Evolutionary conservation across 371 early-diverging fungal species (phyloP).

Genomic region (Batrachochytrium dendrobatidis): DNA sequence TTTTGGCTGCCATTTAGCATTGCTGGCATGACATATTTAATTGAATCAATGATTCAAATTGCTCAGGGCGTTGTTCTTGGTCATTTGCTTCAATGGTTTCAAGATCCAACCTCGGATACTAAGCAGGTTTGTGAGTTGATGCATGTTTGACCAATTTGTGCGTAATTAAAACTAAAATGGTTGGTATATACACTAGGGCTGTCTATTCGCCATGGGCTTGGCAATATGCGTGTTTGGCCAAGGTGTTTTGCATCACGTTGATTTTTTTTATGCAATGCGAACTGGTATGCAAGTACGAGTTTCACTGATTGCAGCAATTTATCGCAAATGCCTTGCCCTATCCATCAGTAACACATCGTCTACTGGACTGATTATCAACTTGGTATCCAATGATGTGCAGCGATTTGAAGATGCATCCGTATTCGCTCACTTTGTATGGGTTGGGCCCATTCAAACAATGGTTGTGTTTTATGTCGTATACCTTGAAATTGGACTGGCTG

Average conservation of each 20-base stretch:
- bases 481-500: constrained; percentile 25
- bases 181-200: constrained; percentile 19
- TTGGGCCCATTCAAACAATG: constrained; percentile 37
- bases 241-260: constrained; percentile 34
- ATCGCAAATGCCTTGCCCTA: constrained; percentile 38
- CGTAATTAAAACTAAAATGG: too few relatives aligned
- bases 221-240: constrained; percentile 16
- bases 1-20: constrained; percentile 19
- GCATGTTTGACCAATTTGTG: too few relatives aligned
- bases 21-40: constrained; percentile 16
- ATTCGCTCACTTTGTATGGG: constrained; percentile 32
- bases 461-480: constrained; percentile 30
- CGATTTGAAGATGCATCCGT: constrained; percentile 38
- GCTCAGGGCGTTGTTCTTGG: constrained; percentile 24
- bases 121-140: too few relatives aligned
- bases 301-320: constrained; percentile 37
- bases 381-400: constrained; percentile 48
- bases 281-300: constrained; percentile 35
- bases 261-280: constrained; percentile 30
- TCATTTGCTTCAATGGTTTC: constrained; percentile 30
- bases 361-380: constrained; percentile 42
- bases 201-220: constrained; percentile 22
- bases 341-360: constrained; percentile 33
- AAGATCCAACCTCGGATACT: constrained; percentile 10
- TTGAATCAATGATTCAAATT: constrained; percentile 21